phyloP scores from a whole-genome alignment of 2,329 filamentous ascomycete species.

The Verticillium nubilum region DNA sequence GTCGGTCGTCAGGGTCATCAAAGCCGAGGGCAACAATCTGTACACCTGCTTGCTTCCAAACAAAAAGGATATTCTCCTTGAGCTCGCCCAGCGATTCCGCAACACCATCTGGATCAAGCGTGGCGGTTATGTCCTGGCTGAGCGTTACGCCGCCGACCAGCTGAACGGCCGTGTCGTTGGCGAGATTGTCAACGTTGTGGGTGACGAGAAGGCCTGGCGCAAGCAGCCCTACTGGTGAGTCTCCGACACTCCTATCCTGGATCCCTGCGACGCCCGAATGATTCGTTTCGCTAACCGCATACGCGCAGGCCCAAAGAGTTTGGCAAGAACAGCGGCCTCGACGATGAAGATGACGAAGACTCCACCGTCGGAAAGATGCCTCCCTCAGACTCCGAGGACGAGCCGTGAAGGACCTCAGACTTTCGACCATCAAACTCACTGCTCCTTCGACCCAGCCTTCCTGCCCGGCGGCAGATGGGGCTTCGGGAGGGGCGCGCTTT shows the following conservation, averaged over 20 bases:
- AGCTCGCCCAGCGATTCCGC: conserved; percentile 80
- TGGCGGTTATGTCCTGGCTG: conserved; percentile 80
- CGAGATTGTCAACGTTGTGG: conserved; percentile 88
- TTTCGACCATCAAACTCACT: conserved; percentile 3
- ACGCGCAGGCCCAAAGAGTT: conserved; percentile 71
- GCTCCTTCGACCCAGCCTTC: conserved; percentile 16
- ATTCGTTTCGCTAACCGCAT: background rate
- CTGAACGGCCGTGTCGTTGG: conserved; percentile 75
- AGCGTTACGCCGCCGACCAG: conserved; percentile 57
- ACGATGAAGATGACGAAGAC: conserved; percentile 69
- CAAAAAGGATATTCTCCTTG: conserved; percentile 63
- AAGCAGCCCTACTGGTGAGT: conserved; percentile 81
- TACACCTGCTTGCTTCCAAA: conserved; percentile 73
- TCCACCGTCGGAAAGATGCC: conserved; percentile 82
- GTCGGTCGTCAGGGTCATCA: conserved; percentile 70
- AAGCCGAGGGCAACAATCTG: conserved; percentile 82
- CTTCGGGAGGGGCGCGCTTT: conserved; percentile 5
- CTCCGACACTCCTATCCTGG: background rate
- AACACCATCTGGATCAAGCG: conserved; percentile 92
- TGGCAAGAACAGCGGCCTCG: conserved; percentile 54
- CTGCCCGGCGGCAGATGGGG: conserved; percentile 3
- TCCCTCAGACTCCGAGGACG: conserved; percentile 72
- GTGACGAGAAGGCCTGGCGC: conserved; percentile 87
- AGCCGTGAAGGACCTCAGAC: conserved; percentile 22
- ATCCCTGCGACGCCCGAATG: background rate